These are phyloP conservation scores for Aquanectria penicillioides DNA, from an alignment of 2,329 filamentous ascomycete genomes.

Conservation along the genomic window DNA sequence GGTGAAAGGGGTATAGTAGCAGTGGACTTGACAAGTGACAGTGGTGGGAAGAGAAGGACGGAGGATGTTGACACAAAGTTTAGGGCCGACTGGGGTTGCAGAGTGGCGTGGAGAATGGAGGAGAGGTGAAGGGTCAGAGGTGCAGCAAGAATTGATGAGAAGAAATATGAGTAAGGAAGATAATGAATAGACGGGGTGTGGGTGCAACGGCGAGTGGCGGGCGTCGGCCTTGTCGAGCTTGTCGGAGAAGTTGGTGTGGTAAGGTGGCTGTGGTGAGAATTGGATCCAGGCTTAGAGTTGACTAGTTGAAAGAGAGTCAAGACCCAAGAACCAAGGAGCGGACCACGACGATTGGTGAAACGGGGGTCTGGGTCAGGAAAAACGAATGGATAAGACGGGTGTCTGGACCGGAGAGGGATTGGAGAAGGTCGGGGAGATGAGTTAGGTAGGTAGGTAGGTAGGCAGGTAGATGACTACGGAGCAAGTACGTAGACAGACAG, in stretches of 20 bases:
- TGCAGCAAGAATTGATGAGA: constrained; percentile 13
- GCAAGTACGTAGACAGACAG: no score
- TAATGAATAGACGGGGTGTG: constrained; percentile 1
- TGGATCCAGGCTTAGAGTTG: constrained; percentile 8
- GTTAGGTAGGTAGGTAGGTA: no score
- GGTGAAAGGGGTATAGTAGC: background rate
- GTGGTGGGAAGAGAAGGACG: background rate
- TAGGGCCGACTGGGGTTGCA: background rate
- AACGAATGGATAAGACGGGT: no score
- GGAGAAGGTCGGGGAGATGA: no score
- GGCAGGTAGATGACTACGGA: no score
- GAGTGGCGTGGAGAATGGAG: background rate
- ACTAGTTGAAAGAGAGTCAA: background rate
- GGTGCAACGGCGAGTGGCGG: constrained; percentile 3
- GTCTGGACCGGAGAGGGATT: no score
- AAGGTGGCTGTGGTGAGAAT: constrained; percentile 3
- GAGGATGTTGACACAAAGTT: background rate
- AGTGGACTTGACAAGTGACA: background rate
- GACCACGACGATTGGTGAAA: background rate
- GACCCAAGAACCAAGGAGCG: background rate
- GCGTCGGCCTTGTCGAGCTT: background rate
- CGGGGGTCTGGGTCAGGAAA: no score
- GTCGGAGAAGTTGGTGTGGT: constrained; percentile 11
- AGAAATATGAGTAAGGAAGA: no score
- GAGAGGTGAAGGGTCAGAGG: background rate